Evolutionary conservation across 225 moss, liverwort and hornwort genomes (phyloP).

Genomic region (Pleurozium schreberi): DNA sequence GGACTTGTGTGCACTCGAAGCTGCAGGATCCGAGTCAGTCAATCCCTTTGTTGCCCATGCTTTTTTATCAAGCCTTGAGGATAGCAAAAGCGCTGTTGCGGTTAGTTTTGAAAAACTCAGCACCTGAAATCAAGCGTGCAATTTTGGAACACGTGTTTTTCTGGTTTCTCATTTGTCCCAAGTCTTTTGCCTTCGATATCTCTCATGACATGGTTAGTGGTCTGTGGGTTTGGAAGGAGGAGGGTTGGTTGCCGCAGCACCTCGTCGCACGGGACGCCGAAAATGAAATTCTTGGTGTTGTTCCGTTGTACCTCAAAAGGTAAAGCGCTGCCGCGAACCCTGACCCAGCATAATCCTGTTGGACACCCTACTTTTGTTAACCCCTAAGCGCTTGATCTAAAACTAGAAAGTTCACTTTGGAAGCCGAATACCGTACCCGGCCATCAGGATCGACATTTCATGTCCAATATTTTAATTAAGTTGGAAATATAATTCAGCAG

Average conservation of each 20-base stretch:
- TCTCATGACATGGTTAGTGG: background rate
- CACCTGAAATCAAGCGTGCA: background rate
- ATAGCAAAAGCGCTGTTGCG: constrained; percentile 87
- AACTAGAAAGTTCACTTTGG: background rate
- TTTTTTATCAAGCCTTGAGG: constrained; percentile 87
- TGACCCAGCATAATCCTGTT: background rate
- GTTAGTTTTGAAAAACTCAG: constrained; percentile 26
- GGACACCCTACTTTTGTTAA: background rate
- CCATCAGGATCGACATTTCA: background rate
- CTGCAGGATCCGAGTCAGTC: constrained; percentile 47
- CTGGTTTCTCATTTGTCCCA: background rate
- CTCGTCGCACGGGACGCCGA: constrained; percentile 67
- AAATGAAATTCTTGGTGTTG: constrained; percentile 72
- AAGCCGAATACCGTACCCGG: background rate
- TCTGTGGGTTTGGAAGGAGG: constrained; percentile 51
- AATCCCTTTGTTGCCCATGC: constrained; percentile 87
- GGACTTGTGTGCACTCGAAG: constrained; percentile 88
- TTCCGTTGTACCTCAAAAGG: constrained; percentile 95
- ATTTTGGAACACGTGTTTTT: background rate
- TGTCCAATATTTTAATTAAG: background rate
- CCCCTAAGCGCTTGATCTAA: background rate
- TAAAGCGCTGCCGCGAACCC: background rate
- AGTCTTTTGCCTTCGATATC: background rate
- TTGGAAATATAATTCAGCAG: background rate
- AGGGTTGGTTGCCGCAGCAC: constrained; percentile 97